Percentiles rank a stretch among this genome's conserved stretches.
phyloP scores from a whole-genome alignment of 129 eudicot genomes.

The Ambrosia trifida region DNA sequence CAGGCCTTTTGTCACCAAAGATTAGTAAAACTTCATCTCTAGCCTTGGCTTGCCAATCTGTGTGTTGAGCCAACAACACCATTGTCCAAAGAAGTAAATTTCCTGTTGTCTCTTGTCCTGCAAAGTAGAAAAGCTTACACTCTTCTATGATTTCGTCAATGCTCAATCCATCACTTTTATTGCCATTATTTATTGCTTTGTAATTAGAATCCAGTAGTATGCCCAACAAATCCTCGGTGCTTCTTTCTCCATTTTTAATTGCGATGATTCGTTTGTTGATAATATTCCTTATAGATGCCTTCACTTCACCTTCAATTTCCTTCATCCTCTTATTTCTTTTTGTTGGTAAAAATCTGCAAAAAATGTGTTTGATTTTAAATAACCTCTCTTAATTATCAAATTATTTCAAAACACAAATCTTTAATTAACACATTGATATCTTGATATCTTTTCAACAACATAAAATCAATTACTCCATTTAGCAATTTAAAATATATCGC shows the following conservation, averaged over 20 bases:
- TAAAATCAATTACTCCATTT: no score
- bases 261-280: conserved; percentile 4
- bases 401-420: no score
- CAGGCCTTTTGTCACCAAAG: neutral
- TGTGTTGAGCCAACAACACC: no score
- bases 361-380: neutral
- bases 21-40: conserved; percentile 14
- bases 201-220: neutral
- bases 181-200: conserved; percentile 1
- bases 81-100: neutral
- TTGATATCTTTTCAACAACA: no score
- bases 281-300: neutral
- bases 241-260: conserved; percentile 2
- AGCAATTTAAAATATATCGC: no score
- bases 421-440: no score
- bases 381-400: neutral
- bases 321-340: neutral
- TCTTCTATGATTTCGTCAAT: conserved; percentile 19
- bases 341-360: conserved; percentile 1
- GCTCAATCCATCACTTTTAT: neutral
- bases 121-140: neutral
- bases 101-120: no score
- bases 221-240: neutral
- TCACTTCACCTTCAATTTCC: neutral
- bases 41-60: conserved; percentile 1